These are phyloP conservation scores for Salvia miltiorrhiza DNA, from an alignment of 257 asterid species.

Conservation along the genomic window DNA sequence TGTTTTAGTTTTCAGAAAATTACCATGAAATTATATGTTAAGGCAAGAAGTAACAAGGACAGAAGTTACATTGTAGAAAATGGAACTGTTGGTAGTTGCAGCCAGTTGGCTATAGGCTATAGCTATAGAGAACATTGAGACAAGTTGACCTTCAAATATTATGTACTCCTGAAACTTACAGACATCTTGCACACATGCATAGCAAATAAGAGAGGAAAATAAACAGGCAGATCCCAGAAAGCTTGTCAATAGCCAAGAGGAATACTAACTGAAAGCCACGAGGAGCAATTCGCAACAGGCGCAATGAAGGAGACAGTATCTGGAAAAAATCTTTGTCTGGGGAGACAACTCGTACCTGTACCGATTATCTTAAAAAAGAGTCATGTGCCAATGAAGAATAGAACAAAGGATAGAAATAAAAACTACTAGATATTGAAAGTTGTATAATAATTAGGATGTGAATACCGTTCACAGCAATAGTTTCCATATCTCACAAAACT, in stretches of 20 bases:
- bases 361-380: slow-evolving; percentile 23
- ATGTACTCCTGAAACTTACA: background rate
- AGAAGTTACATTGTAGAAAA: background rate
- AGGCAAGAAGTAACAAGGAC: background rate
- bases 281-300: slow-evolving; percentile 94
- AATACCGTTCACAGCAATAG: background rate
- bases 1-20: background rate
- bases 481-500: background rate
- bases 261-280: slow-evolving; percentile 91
- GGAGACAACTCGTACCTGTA: slow-evolving; percentile 97
- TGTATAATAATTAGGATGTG: background rate
- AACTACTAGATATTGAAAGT: slow-evolving; percentile 11
- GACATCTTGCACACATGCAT: background rate
- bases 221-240: slow-evolving; percentile 16
- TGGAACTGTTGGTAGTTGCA: background rate
- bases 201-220: slow-evolving; percentile 17
- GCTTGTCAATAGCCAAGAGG: slow-evolving; percentile 14
- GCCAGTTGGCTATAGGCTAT: background rate
- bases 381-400: slow-evolving; percentile 8
- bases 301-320: slow-evolving; percentile 92
- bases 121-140: slow-evolving; percentile 10
- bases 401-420: slow-evolving; percentile 12
- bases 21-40: background rate
- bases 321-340: slow-evolving; percentile 98
- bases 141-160: background rate